Percentiles rank a stretch among this genome's conserved stretches.
These are phyloP conservation scores for Penicillium paradoxum DNA, from an alignment of 495 filamentous ascomycete species.

Conservation along the genomic window DNA sequence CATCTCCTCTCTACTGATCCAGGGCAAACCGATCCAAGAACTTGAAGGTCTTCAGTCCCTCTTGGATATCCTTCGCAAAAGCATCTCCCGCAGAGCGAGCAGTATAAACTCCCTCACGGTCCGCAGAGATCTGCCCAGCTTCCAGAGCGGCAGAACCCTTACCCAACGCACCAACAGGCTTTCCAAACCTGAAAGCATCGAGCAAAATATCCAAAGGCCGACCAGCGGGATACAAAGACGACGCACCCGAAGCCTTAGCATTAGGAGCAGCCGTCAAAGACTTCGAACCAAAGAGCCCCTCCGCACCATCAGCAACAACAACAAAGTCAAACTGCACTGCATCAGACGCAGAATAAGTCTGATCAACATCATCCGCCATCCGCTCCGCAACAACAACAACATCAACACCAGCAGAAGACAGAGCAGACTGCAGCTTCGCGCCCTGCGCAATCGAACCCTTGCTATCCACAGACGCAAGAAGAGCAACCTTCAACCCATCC, in stretches of 20 bases:
- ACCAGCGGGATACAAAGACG: slow-evolving; percentile 57
- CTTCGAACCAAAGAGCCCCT: slow-evolving; percentile 44
- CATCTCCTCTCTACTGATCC: slow-evolving; percentile 20
- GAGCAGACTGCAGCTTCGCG: slow-evolving; percentile 36
- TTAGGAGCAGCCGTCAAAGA: slow-evolving; percentile 18
- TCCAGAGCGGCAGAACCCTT: slow-evolving; percentile 37
- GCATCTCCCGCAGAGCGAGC: slow-evolving; percentile 23
- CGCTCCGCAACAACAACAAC: slow-evolving; percentile 60
- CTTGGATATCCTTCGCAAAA: slow-evolving; percentile 47
- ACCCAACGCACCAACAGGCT: slow-evolving; percentile 64
- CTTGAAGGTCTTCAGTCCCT: slow-evolving; percentile 62
- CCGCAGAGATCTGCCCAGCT: slow-evolving; percentile 32
- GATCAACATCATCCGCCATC: slow-evolving; percentile 52
- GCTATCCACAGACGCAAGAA: slow-evolving; percentile 50
- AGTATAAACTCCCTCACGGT: slow-evolving; percentile 50
- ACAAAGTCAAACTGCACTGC: slow-evolving; percentile 70
- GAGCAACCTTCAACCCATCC: slow-evolving; percentile 61
- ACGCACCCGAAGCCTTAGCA: slow-evolving; percentile 23
- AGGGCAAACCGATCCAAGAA: slow-evolving; percentile 47
- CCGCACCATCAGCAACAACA: slow-evolving; percentile 54
- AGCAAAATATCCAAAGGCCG: slow-evolving; percentile 59
- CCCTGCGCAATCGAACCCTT: slow-evolving; percentile 43
- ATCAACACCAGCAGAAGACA: slow-evolving; percentile 47
- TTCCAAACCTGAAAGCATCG: slow-evolving; percentile 67
- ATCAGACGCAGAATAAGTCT: slow-evolving; percentile 67